Evolutionary conservation across 2,329 filamentous ascomycete species (phyloP), one percentile per base, ranked within the genome.

Genomic region (Monilinia vaccinii-corymbosi): DNA sequence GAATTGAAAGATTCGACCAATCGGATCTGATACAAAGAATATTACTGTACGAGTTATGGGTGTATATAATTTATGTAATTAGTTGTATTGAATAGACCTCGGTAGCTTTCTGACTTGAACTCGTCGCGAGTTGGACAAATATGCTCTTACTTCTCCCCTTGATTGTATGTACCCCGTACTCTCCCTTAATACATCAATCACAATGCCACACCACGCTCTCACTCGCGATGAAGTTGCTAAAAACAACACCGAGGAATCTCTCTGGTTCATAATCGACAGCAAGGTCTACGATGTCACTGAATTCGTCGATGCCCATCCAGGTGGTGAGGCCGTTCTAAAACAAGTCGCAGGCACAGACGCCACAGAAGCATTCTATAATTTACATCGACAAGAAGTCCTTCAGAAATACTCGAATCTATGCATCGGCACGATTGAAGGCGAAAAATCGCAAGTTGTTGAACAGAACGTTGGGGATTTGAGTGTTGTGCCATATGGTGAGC

Each of bases 331-430:
- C 47, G 90, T 95, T 28, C 82, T 95, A 42, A 80, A 82, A 58
- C 89, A 96, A 74, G 83, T 93, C 51, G 91, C 88, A 34, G 91
- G 91, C 63, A 81, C 84, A 66, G 91, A 96, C 71, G 89, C 90
- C 55, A 96, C 91, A 2, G 77, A 81, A 40, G 87, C 87, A 60
- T 96, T 95, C 75, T 96, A 95, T 82, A 95, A 95, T 77, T 84
- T 96, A 57, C 91, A 96, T 76, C 81, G 91, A 31, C 90, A 96
- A 67, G 91, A 96, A 74, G 89, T 95, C n/a, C 81, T 96, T 13
- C 77, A 85, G 62, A 91, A 91, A 73, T 95, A 95, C 78, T 76
- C 80, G 50, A 79, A 82, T 68, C 81, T 96, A 21, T 87, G 83
- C 73, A 81, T 96, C 67, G 91, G 91, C 69, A 88, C 83, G 16